These are phyloP conservation scores for Luffa aegyptiaca DNA, from an alignment of 306 rosid genomes.

Conservation along the genomic window DNA sequence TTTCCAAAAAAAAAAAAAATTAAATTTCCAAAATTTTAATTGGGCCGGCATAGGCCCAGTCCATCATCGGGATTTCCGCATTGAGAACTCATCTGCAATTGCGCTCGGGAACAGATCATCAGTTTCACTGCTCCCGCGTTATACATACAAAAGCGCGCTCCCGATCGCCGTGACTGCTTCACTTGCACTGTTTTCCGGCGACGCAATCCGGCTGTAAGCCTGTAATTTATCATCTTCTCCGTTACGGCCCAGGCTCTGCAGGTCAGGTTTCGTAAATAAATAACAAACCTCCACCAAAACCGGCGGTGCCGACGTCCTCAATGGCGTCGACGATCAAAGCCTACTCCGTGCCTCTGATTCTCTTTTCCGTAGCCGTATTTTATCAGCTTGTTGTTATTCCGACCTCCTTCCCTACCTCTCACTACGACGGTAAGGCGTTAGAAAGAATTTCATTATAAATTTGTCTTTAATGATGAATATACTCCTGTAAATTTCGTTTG, in stretches of 20 bases:
- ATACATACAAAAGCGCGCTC: not conserved
- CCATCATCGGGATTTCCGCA: not conserved
- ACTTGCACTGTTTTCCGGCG: not conserved
- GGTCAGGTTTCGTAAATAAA: not conserved
- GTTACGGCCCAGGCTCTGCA: not conserved
- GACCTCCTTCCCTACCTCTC: constrained; percentile 70
- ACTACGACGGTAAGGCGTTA: constrained; percentile 49
- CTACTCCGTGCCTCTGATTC: constrained; percentile 56
- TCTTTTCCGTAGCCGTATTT: constrained; percentile 49
- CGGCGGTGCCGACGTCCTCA: constrained; percentile 19
- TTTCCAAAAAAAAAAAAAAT: too few relatives aligned
- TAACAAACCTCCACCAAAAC: constrained; percentile 10
- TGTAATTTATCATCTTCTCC: not conserved
- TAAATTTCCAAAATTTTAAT: not conserved
- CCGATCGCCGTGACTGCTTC: not conserved
- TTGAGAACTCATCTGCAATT: not conserved
- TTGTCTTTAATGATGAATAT: not conserved
- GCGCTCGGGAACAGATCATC: not conserved
- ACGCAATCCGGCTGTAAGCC: not conserved
- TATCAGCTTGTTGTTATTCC: constrained; percentile 76
- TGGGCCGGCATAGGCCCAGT: constrained; percentile 1
- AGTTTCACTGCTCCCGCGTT: not conserved
- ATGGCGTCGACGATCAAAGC: constrained; percentile 49
- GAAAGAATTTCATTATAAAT: not conserved
- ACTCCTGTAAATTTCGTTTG: not conserved